Conservation (phyloP, 768 basidiomycete genomes). For the Punctularia strigosozonata region DNA sequence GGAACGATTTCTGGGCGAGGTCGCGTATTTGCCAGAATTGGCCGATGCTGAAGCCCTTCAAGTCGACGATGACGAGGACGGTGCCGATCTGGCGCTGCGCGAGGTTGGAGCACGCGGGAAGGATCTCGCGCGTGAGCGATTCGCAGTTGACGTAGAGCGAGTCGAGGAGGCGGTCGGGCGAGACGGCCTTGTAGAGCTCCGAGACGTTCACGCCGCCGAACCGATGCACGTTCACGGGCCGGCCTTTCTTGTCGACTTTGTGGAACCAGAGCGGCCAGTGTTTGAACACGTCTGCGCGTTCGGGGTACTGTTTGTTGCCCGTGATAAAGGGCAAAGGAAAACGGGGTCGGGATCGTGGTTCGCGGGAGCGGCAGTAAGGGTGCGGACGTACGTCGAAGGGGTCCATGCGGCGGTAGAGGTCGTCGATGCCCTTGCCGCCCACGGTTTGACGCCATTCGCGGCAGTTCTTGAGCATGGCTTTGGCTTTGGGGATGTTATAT, state of each 20-base stretch:
- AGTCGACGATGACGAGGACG: constrained; percentile 54
- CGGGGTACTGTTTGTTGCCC: constrained; percentile 62
- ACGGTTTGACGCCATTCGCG: constrained; percentile 60
- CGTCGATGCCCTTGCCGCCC: constrained; percentile 53
- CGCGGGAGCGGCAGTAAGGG: neutral
- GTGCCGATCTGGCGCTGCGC: constrained; percentile 39
- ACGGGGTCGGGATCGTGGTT: neutral
- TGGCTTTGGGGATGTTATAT: constrained; percentile 45
- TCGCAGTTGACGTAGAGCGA: constrained; percentile 56
- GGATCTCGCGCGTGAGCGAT: constrained; percentile 48
- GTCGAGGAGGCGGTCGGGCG: constrained; percentile 53
- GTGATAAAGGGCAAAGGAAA: constrained; percentile 2
- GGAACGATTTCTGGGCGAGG: constrained; percentile 50
- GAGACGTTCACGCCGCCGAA: constrained; percentile 49
- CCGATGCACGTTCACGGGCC: constrained; percentile 57
- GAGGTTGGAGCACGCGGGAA: constrained; percentile 51
- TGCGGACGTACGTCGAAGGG: constrained; percentile 50
- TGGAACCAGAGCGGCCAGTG: constrained; percentile 76
- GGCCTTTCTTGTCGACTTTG: constrained; percentile 57
- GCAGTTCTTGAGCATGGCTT: constrained; percentile 54
- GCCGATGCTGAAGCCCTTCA: constrained; percentile 57
- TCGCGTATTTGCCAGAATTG: constrained; percentile 73
- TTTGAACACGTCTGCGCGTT: constrained; percentile 55
- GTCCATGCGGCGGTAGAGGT: constrained; percentile 47
- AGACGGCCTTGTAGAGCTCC: constrained; percentile 42